phyloP scores from a whole-genome alignment of 2,329 filamentous ascomycete species.

The Ascosphaera apis region DNA sequence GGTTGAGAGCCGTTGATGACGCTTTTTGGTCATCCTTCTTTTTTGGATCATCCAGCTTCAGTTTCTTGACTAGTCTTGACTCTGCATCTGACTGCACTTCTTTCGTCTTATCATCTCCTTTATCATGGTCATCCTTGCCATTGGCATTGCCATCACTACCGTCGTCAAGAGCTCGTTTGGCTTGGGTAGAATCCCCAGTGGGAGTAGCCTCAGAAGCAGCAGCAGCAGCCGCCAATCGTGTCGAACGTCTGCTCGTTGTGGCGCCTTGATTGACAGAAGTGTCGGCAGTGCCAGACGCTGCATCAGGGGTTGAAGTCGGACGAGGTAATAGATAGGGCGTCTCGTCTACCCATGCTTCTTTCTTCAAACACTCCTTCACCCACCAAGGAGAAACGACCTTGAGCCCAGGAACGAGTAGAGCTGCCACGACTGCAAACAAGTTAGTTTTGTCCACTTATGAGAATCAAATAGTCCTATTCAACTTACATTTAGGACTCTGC shows the following conservation, averaged over 20 bases:
- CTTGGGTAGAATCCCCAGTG: too few species aligned
- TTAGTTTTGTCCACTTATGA: too few species aligned
- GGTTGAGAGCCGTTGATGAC: constrained; percentile 12
- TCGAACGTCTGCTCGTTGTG: too few species aligned
- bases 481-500: too few species aligned
- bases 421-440: too few species aligned
- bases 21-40: not conserved
- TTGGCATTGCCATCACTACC: constrained; percentile 5
- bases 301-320: constrained; percentile 1
- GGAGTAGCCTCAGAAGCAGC: too few species aligned
- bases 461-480: too few species aligned
- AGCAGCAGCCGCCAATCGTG: too few species aligned
- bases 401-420: constrained; percentile 18
- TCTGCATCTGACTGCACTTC: constrained; percentile 14
- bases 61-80: constrained; percentile 9
- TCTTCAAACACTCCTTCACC: constrained; percentile 32
- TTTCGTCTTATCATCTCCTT: not conserved
- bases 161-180: constrained; percentile 10
- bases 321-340: constrained; percentile 14
- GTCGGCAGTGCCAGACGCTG: constrained; percentile 4
- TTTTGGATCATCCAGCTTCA: not conserved
- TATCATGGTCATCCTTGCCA: not conserved
- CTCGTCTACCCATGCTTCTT: constrained; percentile 19
- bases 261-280: constrained; percentile 2
- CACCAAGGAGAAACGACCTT: constrained; percentile 37